phyloP scores from a whole-genome alignment of 2,329 filamentous ascomycete genomes.

The Cercospora sp. region DNA sequence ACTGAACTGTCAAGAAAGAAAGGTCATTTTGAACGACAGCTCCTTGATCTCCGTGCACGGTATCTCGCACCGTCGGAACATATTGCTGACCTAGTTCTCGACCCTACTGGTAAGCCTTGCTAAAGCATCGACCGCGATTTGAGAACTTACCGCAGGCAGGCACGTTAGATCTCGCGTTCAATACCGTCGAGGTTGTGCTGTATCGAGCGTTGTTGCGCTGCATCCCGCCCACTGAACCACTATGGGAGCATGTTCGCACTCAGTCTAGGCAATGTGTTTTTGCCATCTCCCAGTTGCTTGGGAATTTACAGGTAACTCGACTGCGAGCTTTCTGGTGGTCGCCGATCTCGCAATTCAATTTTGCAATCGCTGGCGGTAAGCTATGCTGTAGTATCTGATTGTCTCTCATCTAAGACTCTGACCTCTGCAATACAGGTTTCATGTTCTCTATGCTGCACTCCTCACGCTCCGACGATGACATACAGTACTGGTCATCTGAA shows the following conservation, averaged over 20 bases:
- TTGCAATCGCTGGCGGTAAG: constrained; percentile 14
- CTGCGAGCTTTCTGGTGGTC: constrained; percentile 32
- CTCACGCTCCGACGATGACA: constrained; percentile 25
- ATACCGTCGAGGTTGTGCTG: constrained; percentile 27
- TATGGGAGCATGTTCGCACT: constrained; percentile 16
- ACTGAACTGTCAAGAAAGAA: constrained; percentile 20
- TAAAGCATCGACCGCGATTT: neutral
- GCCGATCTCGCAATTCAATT: constrained; percentile 28
- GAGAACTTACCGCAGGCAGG: constrained; percentile 9
- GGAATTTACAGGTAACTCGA: constrained; percentile 28
- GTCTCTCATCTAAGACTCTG: neutral
- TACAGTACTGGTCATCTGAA: constrained; percentile 29
- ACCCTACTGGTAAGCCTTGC: constrained; percentile 25
- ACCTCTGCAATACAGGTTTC: constrained; percentile 24
- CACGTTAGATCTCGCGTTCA: constrained; percentile 26
- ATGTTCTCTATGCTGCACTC: constrained; percentile 31
- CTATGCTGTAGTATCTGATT: neutral
- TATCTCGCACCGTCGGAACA: constrained; percentile 20
- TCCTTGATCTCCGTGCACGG: constrained; percentile 21
- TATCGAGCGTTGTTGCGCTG: constrained; percentile 27
- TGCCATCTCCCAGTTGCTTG: constrained; percentile 25
- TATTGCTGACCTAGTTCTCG: constrained; percentile 24
- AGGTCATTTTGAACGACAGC: constrained; percentile 25
- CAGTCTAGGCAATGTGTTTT: constrained; percentile 22
- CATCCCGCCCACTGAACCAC: constrained; percentile 13